Percentiles rank a stretch among this genome's conserved stretches.
These are phyloP conservation scores for Erythrophleum ivorense DNA, from an alignment of 331 rosid species.

Conservation along the genomic window DNA sequence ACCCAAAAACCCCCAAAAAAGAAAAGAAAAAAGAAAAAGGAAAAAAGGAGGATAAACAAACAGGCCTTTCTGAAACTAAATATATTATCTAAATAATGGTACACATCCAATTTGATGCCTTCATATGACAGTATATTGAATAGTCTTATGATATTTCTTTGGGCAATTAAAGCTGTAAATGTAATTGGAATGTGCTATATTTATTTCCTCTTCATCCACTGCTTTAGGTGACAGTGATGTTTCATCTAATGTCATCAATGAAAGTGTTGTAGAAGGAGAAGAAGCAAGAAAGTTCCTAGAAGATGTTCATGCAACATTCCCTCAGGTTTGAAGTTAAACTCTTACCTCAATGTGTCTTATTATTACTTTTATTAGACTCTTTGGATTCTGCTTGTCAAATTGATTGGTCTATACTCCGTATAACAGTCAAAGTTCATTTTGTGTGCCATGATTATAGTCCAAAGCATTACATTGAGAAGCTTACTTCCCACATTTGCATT, in stretches of 20 bases:
- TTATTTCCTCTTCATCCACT: constrained; percentile 23
- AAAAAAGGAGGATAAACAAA: background rate
- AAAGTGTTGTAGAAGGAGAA: constrained; percentile 85
- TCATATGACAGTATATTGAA: constrained; percentile 11
- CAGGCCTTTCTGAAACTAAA: too few species aligned
- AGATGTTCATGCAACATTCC: constrained; percentile 78
- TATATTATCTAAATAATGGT: background rate
- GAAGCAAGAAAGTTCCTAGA: constrained; percentile 82
- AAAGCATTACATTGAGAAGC: constrained; percentile 11
- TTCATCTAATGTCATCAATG: constrained; percentile 74
- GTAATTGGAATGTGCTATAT: constrained; percentile 21
- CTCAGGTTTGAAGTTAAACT: constrained; percentile 71
- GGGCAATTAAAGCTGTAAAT: constrained; percentile 7
- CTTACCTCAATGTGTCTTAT: background rate
- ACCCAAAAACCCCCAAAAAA: background rate
- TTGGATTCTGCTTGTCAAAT: constrained; percentile 22
- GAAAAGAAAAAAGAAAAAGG: background rate
- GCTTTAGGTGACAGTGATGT: constrained; percentile 74
- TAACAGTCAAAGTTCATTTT: background rate
- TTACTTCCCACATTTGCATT: constrained; percentile 17
- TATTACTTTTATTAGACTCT: constrained; percentile 25
- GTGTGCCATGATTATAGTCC: constrained; percentile 3
- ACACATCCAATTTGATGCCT: constrained; percentile 12
- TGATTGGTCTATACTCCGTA: constrained; percentile 14
- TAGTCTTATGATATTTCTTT: constrained; percentile 26